Evolutionary conservation across 1,284 basidiomycete species (phyloP).

Genomic region (Takashimella koratensis): DNA sequence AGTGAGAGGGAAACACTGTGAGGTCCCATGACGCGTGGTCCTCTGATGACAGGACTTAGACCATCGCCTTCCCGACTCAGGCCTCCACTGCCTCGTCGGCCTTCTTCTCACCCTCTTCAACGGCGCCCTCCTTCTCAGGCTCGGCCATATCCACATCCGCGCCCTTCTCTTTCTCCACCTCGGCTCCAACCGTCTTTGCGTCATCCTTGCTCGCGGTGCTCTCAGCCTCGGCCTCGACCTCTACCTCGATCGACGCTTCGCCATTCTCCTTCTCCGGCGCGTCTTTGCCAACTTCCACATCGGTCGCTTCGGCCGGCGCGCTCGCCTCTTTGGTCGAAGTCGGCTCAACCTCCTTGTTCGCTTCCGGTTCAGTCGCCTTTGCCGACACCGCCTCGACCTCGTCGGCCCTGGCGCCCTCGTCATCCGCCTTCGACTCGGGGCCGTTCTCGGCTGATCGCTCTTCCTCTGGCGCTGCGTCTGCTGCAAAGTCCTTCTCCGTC

Average conservation of each 20-base stretch:
- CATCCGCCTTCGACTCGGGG: not conserved
- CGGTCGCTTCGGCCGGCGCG: too few relatives aligned
- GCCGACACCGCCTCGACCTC: not conserved
- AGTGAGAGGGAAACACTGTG: too few relatives aligned
- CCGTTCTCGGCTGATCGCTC: not conserved
- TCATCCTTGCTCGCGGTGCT: not conserved
- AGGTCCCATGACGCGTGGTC: too few relatives aligned
- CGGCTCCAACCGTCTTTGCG: conserved; percentile 8
- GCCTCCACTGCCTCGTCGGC: not conserved
- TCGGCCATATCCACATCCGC: conserved; percentile 11
- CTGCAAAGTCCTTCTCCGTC: not conserved
- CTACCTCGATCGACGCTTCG: not conserved
- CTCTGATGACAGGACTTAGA: too few relatives aligned
- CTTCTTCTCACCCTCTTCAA: not conserved
- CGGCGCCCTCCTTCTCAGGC: conserved; percentile 2
- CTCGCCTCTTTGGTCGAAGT: not conserved
- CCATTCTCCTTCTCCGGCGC: conserved; percentile 3
- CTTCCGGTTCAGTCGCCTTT: conserved; percentile 1
- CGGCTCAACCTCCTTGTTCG: conserved; percentile 4
- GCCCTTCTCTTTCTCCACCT: not conserved
- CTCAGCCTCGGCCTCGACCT: not conserved
- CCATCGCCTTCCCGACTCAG: too few relatives aligned
- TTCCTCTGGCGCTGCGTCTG: not conserved
- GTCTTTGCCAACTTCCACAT: not conserved
- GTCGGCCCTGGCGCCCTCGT: not conserved